Conservation (phyloP, 345 rosid species). For the Crucihimalaya himalaica region DNA sequence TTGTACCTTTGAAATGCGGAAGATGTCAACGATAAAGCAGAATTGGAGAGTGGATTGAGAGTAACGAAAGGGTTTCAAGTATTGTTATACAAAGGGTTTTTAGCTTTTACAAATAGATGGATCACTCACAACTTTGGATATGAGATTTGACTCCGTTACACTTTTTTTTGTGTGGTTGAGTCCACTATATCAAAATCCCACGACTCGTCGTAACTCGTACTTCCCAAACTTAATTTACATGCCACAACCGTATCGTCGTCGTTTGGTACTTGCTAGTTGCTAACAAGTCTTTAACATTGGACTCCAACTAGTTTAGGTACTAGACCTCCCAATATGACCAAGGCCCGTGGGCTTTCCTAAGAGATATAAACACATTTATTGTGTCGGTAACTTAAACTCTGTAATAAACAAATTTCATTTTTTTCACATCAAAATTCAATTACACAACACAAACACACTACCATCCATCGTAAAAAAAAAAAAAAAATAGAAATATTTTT, state of each 20-base stretch:
- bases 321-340: neutral
- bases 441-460: constrained; percentile 2
- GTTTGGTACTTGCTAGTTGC: too few relatives aligned
- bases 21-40: neutral
- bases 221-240: neutral
- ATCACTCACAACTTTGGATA: constrained; percentile 4
- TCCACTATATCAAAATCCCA: neutral
- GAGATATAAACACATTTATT: neutral
- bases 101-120: neutral
- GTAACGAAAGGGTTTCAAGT: constrained; percentile 9
- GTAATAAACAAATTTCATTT: neutral
- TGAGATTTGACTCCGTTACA: constrained; percentile 1
- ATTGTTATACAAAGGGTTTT: neutral
- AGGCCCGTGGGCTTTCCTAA: neutral
- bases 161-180: neutral
- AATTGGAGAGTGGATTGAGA: neutral
- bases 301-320: neutral
- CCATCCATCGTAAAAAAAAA: too few relatives aligned
- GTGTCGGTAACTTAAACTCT: too few relatives aligned
- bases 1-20: constrained; percentile 22
- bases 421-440: neutral
- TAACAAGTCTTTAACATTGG: neutral
- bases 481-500: too few relatives aligned
- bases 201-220: neutral
- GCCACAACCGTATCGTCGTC: neutral